Conservation (phyloP, 495 filamentous ascomycete species). For the Hypoxylon perforatum region DNA sequence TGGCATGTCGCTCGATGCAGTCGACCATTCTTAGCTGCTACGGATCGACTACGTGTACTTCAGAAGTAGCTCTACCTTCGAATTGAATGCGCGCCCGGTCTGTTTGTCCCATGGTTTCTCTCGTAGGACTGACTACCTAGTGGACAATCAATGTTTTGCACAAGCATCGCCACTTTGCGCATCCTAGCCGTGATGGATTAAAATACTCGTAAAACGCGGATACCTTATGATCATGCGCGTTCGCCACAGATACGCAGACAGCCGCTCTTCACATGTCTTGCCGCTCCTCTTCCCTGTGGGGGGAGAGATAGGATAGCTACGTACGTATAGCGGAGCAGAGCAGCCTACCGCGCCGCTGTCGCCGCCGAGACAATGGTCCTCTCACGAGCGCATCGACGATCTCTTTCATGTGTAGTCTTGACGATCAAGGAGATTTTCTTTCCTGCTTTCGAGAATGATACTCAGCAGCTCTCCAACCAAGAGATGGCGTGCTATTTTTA, state of each 20-base stretch:
- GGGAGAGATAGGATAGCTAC: slow-evolving; percentile 4
- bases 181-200: slow-evolving; percentile 21
- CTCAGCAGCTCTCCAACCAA: neutral
- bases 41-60: slow-evolving; percentile 3
- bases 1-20: slow-evolving; percentile 22
- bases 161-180: slow-evolving; percentile 28
- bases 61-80: slow-evolving; percentile 10
- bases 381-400: slow-evolving; percentile 9
- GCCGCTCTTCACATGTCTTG: slow-evolving; percentile 25
- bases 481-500: slow-evolving; percentile 14
- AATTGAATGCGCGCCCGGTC: slow-evolving; percentile 5
- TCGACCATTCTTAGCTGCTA: slow-evolving; percentile 13
- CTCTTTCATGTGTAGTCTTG: neutral
- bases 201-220: slow-evolving; percentile 8
- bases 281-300: neutral
- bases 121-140: slow-evolving; percentile 10
- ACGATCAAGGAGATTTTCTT: neutral
- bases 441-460: neutral
- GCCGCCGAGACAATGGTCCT: slow-evolving; percentile 7
- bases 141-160: slow-evolving; percentile 15
- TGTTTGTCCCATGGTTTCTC: slow-evolving; percentile 9
- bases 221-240: slow-evolving; percentile 5
- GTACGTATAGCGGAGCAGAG: slow-evolving; percentile 7
- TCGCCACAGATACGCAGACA: slow-evolving; percentile 24
- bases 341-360: slow-evolving; percentile 12